A percentile compares a stretch with the other conserved stretches of the same genome.
phyloP scores from a whole-genome alignment of 495 filamentous ascomycete species.

The Xylaria acuta region DNA sequence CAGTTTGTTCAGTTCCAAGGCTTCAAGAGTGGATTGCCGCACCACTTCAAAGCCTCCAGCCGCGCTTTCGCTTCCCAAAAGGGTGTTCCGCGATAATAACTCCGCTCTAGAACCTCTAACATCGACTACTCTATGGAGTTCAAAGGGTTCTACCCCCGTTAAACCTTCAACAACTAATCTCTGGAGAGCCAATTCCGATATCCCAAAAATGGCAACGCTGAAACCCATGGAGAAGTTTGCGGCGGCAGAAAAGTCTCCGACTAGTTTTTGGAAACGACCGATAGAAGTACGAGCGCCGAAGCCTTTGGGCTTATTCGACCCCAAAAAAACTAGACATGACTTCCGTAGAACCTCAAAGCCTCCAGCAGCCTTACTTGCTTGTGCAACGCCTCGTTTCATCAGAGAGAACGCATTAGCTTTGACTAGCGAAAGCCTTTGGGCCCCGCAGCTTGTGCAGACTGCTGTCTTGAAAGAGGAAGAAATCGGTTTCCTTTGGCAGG shows the following conservation, averaged over 20 bases:
- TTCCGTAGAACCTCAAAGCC: conserved; percentile 45
- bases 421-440: conserved; percentile 46
- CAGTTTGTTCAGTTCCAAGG: not conserved
- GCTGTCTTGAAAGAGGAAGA: not conserved
- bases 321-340: conserved; percentile 28
- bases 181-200: not conserved
- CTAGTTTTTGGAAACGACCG: conserved; percentile 3
- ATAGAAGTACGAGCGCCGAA: conserved; percentile 11
- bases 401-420: conserved; percentile 35
- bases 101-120: not conserved
- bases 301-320: conserved; percentile 36
- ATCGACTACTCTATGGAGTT: conserved; percentile 16
- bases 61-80: not conserved
- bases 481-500: conserved; percentile 1
- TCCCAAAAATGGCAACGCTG: not conserved
- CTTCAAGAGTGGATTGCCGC: not conserved
- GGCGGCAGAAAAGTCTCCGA: not conserved
- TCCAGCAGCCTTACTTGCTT: conserved; percentile 39
- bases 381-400: conserved; percentile 29
- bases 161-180: conserved; percentile 2
- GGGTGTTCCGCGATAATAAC: not conserved
- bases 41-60: conserved; percentile 12
- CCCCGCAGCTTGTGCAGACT: not conserved
- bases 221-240: not conserved
- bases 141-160: not conserved